Conservation (phyloP, 169 alveolate species). For the Cryptosporidium andersoni region DNA sequence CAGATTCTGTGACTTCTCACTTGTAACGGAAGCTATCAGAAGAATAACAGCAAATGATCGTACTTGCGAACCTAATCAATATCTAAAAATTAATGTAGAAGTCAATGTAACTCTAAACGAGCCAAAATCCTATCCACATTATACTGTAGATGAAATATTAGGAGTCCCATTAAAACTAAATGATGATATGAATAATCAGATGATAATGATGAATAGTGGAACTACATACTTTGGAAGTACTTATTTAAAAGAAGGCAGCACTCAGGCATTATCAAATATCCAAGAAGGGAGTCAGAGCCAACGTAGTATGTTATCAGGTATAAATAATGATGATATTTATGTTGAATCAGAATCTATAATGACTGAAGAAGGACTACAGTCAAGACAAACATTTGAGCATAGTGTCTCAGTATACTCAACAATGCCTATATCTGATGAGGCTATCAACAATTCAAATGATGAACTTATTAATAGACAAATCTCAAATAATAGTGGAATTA, state of each 20-base stretch:
- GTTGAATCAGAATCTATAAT: slow-evolving; percentile 39
- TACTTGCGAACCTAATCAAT: slow-evolving; percentile 69
- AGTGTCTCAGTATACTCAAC: slow-evolving; percentile 56
- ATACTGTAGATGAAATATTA: slow-evolving; percentile 61
- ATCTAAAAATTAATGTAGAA: slow-evolving; percentile 53
- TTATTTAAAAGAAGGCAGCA: not conserved
- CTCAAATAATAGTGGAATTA: slow-evolving; percentile 10
- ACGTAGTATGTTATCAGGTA: slow-evolving; percentile 33
- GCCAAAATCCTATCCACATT: slow-evolving; percentile 52
- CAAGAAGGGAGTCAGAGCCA: slow-evolving; percentile 66
- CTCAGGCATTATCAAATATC: slow-evolving; percentile 7
- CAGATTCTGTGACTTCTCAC: slow-evolving; percentile 55
- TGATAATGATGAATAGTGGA: slow-evolving; percentile 11
- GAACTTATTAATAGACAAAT: not conserved
- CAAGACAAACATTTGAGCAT: slow-evolving; percentile 29
- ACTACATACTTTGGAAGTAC: not conserved
- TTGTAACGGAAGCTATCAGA: slow-evolving; percentile 60
- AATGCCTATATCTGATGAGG: slow-evolving; percentile 4
- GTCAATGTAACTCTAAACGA: slow-evolving; percentile 53
- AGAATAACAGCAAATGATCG: slow-evolving; percentile 70
- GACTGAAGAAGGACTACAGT: slow-evolving; percentile 14
- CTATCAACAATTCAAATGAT: slow-evolving; percentile 7
- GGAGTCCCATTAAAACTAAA: slow-evolving; percentile 58
- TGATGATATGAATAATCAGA: slow-evolving; percentile 31
- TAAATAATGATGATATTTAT: slow-evolving; percentile 58